These are phyloP conservation scores for Microdochium bolleyi DNA, from an alignment of 2,329 filamentous ascomycete species.

Conservation along the genomic window DNA sequence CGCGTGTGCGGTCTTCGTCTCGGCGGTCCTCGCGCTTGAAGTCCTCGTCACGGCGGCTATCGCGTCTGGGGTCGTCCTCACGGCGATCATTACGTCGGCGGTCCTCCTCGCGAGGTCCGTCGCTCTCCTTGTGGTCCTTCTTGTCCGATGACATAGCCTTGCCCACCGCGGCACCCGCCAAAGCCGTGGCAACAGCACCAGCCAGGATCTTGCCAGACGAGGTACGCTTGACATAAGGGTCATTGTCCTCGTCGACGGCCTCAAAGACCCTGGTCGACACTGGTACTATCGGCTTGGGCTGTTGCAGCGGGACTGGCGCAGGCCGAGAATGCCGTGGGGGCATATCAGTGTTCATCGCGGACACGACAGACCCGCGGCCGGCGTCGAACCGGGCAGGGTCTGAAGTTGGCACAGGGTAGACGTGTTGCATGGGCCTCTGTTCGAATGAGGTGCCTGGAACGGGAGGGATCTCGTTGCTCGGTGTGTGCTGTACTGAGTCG, in stretches of 20 bases:
- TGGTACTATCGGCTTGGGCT: constrained; percentile 72
- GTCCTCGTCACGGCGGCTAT: constrained; percentile 13
- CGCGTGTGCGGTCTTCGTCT: constrained; percentile 13
- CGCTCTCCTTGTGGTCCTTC: constrained; percentile 16
- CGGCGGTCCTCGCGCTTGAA: constrained; percentile 16
- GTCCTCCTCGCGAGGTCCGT: constrained; percentile 10
- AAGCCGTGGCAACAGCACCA: constrained; percentile 37
- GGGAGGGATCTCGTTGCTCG: neutral
- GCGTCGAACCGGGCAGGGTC: constrained; percentile 58
- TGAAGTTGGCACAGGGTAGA: constrained; percentile 59
- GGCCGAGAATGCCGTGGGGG: constrained; percentile 37
- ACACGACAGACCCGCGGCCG: constrained; percentile 38
- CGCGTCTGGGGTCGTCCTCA: constrained; percentile 18
- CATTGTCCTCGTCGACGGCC: constrained; percentile 22
- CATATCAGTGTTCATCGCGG: constrained; percentile 24
- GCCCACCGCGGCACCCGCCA: constrained; percentile 40
- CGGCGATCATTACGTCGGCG: neutral
- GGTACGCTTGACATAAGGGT: constrained; percentile 12
- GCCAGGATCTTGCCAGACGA: constrained; percentile 31
- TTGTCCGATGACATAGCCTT: constrained; percentile 33
- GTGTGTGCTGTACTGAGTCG: constrained; percentile 2
- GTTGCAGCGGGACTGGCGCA: constrained; percentile 64
- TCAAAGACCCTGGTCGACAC: constrained; percentile 64
- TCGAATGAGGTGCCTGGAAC: constrained; percentile 18
- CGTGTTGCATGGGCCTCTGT: constrained; percentile 44